Evolutionary conservation across 495 filamentous ascomycete species (phyloP).

Genomic region (Penicillium cinerascens): DNA sequence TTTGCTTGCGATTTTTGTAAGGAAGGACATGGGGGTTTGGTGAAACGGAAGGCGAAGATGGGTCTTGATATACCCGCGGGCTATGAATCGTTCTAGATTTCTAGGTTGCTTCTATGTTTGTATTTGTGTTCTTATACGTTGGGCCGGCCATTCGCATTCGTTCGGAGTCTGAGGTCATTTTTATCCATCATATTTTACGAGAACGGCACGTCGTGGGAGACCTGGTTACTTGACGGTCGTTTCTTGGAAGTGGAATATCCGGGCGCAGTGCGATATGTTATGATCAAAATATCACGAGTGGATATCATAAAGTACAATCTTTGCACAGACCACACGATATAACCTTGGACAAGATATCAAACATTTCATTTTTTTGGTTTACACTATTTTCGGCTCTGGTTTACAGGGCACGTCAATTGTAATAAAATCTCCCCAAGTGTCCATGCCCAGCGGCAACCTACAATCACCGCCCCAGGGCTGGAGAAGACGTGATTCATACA

Average conservation of each 20-base stretch:
- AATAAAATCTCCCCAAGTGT: background rate
- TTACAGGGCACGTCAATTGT: background rate
- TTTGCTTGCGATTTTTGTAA: constrained; percentile 92
- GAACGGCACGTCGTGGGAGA: background rate
- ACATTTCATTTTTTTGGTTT: background rate
- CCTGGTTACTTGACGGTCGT: background rate
- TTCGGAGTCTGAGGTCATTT: background rate
- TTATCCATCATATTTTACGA: background rate
- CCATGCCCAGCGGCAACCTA: background rate
- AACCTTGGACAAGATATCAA: background rate
- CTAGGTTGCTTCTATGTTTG: background rate
- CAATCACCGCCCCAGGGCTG: background rate
- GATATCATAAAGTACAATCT: background rate
- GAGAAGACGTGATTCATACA: background rate
- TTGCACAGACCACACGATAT: background rate
- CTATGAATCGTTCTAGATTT: background rate
- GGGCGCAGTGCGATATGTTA: background rate
- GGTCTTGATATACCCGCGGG: constrained; percentile 12
- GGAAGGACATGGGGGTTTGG: constrained; percentile 57
- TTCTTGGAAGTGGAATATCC: background rate
- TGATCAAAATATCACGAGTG: background rate
- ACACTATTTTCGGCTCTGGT: background rate
- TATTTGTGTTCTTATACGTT: background rate
- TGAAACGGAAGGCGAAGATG: constrained; percentile 54
- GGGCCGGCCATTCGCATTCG: background rate